Conservation (phyloP, 345 rosid species). For the Chamaenerion angustifolium region DNA sequence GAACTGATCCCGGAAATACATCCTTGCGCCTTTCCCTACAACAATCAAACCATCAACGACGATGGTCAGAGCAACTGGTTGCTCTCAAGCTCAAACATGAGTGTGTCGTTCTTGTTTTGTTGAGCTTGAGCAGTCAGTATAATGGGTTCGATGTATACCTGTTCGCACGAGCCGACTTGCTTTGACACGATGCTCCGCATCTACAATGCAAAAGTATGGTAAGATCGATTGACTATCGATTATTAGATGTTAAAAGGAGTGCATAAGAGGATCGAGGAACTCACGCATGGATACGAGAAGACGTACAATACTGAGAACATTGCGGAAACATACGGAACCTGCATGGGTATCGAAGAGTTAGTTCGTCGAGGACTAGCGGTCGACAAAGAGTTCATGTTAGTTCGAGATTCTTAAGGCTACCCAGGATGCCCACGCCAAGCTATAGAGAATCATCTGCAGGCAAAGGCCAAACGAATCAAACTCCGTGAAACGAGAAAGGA, state of each 20-base stretch:
- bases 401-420: constrained; percentile 26
- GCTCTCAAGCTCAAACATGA: too few species aligned
- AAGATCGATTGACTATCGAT: background rate
- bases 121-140: too few species aligned
- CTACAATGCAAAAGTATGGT: constrained; percentile 15
- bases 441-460: constrained; percentile 66
- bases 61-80: too few species aligned
- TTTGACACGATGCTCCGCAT: constrained; percentile 78
- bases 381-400: background rate
- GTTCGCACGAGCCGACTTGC: constrained; percentile 70
- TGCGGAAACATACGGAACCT: constrained; percentile 81
- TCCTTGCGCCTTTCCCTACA: constrained; percentile 91
- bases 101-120: too few species aligned
- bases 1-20: constrained; percentile 73
- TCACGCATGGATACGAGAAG: constrained; percentile 67
- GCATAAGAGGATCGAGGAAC: constrained; percentile 19
- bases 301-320: constrained; percentile 41
- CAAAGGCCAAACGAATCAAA: background rate
- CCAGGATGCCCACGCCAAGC: constrained; percentile 80
- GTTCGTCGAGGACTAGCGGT: background rate
- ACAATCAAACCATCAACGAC: background rate
- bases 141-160: too few species aligned
- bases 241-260: background rate
- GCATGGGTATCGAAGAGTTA: constrained; percentile 9
- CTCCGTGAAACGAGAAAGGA: too few species aligned